phyloP scores from a whole-genome alignment of 106 monocot genomes.

The Acorus calamus region DNA sequence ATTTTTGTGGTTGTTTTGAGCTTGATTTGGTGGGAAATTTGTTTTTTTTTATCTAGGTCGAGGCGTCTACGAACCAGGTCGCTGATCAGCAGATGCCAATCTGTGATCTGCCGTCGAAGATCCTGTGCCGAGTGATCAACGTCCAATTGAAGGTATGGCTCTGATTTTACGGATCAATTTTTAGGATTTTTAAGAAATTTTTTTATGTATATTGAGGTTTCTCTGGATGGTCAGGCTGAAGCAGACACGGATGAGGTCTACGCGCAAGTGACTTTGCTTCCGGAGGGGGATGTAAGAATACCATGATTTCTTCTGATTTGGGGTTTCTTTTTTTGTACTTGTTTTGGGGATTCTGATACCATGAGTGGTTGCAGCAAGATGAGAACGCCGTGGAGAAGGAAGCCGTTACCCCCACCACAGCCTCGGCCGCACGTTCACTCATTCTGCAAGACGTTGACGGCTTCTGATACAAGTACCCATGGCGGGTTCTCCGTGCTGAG shows the following conservation, averaged over 20 bases:
- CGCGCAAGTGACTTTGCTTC: constrained; percentile 81
- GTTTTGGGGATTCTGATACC: neutral
- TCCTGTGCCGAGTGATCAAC: too few species aligned
- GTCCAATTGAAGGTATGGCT: too few species aligned
- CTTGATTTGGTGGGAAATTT: too few species aligned
- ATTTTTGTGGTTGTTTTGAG: too few species aligned
- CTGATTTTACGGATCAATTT: too few species aligned
- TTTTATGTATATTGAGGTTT: too few species aligned
- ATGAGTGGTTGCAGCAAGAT: constrained; percentile 34
- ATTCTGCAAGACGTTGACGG: constrained; percentile 89
- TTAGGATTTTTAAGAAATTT: too few species aligned
- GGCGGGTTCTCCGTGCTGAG: constrained; percentile 88
- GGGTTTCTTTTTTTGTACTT: neutral
- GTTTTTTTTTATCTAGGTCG: too few species aligned
- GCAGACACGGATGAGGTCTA: constrained; percentile 86
- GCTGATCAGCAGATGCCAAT: too few species aligned
- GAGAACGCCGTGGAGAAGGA: constrained; percentile 54
- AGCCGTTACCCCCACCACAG: constrained; percentile 11
- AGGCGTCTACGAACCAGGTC: too few species aligned
- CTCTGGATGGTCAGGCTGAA: constrained; percentile 46
- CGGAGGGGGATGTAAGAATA: constrained; percentile 42
- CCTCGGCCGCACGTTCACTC: constrained; percentile 60
- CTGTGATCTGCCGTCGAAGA: too few species aligned
- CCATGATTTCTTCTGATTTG: neutral
- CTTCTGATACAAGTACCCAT: constrained; percentile 94